A percentile compares a stretch with the other conserved stretches of the same genome.
Conservation (phyloP, 805 yeast species). For the Diddensiella transvaalensis region DNA sequence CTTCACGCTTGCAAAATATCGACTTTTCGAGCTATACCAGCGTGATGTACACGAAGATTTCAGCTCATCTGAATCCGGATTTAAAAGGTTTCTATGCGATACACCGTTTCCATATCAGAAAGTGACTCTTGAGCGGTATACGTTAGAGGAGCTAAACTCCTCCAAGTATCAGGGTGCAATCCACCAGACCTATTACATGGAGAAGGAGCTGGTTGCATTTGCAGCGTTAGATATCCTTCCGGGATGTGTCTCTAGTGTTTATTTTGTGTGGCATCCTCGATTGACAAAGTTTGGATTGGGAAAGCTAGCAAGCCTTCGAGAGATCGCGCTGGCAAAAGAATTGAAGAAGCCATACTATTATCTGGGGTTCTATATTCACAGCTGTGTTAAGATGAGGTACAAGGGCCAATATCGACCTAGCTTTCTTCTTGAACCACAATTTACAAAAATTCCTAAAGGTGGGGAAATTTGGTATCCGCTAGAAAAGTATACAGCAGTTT, state of each 20-base stretch:
- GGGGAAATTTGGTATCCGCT: constrained; percentile 13
- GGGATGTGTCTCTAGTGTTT: constrained; percentile 65
- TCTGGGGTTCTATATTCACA: constrained; percentile 75
- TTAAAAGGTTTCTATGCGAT: constrained; percentile 64
- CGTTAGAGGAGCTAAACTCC: background rate
- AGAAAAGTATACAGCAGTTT: constrained; percentile 7
- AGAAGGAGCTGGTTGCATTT: constrained; percentile 63
- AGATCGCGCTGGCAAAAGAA: constrained; percentile 51
- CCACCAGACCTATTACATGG: constrained; percentile 74
- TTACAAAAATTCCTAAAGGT: background rate
- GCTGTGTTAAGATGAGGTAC: constrained; percentile 78
- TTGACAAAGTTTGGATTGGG: constrained; percentile 69
- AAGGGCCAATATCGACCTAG: constrained; percentile 56
- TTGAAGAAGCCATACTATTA: constrained; percentile 58
- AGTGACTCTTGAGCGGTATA: background rate
- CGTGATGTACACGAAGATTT: constrained; percentile 62
- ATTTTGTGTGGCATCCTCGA: constrained; percentile 86
- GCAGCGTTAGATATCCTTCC: constrained; percentile 79
- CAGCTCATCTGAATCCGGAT: constrained; percentile 46
- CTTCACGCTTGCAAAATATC: constrained; percentile 56
- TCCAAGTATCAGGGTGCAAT: constrained; percentile 18
- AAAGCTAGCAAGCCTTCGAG: constrained; percentile 70
- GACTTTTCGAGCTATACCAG: constrained; percentile 57
- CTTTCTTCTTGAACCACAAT: constrained; percentile 33
- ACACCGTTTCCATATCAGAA: constrained; percentile 47